Evolutionary conservation across 768 basidiomycete genomes (phyloP).

Genomic region (Peribolospora kevripleyi): DNA sequence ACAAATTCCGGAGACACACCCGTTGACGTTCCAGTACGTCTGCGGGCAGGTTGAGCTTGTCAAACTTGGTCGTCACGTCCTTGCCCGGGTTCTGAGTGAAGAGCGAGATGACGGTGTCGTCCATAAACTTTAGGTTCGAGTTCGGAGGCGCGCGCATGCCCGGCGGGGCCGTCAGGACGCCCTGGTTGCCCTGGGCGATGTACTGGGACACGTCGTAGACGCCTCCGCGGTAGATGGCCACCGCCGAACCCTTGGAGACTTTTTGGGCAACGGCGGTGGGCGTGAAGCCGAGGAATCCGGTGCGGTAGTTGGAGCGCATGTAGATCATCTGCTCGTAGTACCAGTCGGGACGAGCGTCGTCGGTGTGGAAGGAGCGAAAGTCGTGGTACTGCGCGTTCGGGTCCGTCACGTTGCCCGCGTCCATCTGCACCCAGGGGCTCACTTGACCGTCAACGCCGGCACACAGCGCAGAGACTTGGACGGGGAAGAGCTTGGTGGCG

Average conservation of each 20-base stretch:
- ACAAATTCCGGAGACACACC: constrained; percentile 76
- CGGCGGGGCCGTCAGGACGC: constrained; percentile 14
- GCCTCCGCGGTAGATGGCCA: constrained; percentile 66
- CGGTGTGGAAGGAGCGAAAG: constrained; percentile 56
- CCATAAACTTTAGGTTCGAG: constrained; percentile 43
- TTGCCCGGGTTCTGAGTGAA: constrained; percentile 50
- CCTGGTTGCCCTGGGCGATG: constrained; percentile 32
- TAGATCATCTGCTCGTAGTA: constrained; percentile 40
- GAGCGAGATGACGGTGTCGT: constrained; percentile 38
- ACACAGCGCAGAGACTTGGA: constrained; percentile 86
- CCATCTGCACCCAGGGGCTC: constrained; percentile 57
- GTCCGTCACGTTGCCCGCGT: constrained; percentile 40
- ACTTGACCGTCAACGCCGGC: constrained; percentile 58
- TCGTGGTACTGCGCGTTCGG: constrained; percentile 59
- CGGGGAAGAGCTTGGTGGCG: constrained; percentile 64
- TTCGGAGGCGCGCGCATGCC: constrained; percentile 12
- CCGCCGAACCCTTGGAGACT: constrained; percentile 35
- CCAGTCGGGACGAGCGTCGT: constrained; percentile 90
- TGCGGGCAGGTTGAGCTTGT: constrained; percentile 36
- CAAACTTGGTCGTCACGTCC: constrained; percentile 55
- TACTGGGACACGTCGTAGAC: constrained; percentile 76
- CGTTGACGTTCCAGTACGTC: constrained; percentile 45
- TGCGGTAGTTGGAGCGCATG: constrained; percentile 70
- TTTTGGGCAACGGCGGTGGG: constrained; percentile 40
- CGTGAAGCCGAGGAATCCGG: constrained; percentile 69